phyloP scores from a whole-genome alignment of 1,139 yeast species.

The Sugiyamaella sp. region DNA sequence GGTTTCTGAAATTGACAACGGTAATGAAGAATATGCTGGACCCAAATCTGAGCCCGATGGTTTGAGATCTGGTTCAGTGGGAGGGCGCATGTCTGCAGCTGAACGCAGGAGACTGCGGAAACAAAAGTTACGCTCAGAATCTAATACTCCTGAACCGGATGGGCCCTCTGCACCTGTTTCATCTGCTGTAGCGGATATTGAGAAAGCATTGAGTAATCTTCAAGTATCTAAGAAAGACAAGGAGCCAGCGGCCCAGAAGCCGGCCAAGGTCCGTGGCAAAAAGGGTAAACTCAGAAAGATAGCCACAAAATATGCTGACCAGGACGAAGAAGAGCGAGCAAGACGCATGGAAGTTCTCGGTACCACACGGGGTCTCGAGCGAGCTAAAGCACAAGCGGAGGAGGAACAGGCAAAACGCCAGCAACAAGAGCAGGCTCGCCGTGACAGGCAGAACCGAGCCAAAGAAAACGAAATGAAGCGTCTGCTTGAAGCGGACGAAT shows the following conservation, averaged over 20 bases:
- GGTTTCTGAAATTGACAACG: slow-evolving; percentile 8
- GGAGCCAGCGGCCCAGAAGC: slow-evolving; percentile 28
- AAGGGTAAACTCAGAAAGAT: slow-evolving; percentile 82
- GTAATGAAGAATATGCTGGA: slow-evolving; percentile 18
- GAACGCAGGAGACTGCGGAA: slow-evolving; percentile 18
- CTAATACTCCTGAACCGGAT: slow-evolving; percentile 19
- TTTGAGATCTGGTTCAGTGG: background rate
- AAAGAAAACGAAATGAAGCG: slow-evolving; percentile 54
- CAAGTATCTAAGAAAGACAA: slow-evolving; percentile 29
- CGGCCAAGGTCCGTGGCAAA: slow-evolving; percentile 69
- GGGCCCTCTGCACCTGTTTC: slow-evolving; percentile 16
- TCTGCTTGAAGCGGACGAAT: slow-evolving; percentile 40
- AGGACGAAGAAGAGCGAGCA: slow-evolving; percentile 83
- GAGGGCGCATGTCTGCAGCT: slow-evolving; percentile 19
- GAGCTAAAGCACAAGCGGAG: slow-evolving; percentile 36
- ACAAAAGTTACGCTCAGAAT: slow-evolving; percentile 9
- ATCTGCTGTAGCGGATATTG: slow-evolving; percentile 27
- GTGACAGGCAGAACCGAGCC: slow-evolving; percentile 47
- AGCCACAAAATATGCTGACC: slow-evolving; percentile 80
- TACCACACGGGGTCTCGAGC: slow-evolving; percentile 69
- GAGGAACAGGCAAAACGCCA: slow-evolving; percentile 43
- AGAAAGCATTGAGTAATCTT: slow-evolving; percentile 28
- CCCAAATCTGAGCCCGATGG: slow-evolving; percentile 23
- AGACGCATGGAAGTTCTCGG: slow-evolving; percentile 82
- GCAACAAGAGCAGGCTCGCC: slow-evolving; percentile 41